These are phyloP conservation scores for Colletotrichum agaves DNA, from an alignment of 2,329 filamentous ascomycete species.

Conservation along the genomic window DNA sequence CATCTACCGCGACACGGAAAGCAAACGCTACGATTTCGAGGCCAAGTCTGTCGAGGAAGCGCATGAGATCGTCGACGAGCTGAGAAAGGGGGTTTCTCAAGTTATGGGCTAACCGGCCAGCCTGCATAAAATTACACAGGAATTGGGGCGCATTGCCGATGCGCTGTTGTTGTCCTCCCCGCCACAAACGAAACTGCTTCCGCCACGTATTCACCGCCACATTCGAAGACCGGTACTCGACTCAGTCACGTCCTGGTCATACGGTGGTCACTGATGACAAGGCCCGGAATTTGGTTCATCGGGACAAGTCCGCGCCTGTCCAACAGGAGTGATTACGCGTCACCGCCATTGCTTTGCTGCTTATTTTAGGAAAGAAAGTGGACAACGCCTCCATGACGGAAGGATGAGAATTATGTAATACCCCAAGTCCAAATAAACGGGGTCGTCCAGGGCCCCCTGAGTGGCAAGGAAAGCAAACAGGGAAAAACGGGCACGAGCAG, in stretches of 20 bases:
- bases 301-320: not conserved
- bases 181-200: constrained; percentile 7
- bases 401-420: constrained; percentile 30
- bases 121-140: not conserved
- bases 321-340: constrained; percentile 29
- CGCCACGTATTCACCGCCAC: constrained; percentile 34
- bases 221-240: not conserved
- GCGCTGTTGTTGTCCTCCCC: not conserved
- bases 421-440: constrained; percentile 15
- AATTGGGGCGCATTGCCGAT: not conserved
- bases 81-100: constrained; percentile 74
- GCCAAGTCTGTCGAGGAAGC: constrained; percentile 78
- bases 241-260: constrained; percentile 1
- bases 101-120: constrained; percentile 32
- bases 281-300: constrained; percentile 18
- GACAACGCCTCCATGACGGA: constrained; percentile 13
- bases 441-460: not conserved
- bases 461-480: constrained; percentile 8
- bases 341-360: constrained; percentile 18
- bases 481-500: constrained; percentile 18
- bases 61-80: constrained; percentile 80
- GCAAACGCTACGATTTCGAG: constrained; percentile 87
- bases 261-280: constrained; percentile 23
- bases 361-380: constrained; percentile 18
- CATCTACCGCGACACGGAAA: constrained; percentile 80